Percentiles rank a stretch among this genome's conserved stretches.
Evolutionary conservation across 306 rosid genomes (phyloP).

Genomic region (Pterocarpus macrocarpus): DNA sequence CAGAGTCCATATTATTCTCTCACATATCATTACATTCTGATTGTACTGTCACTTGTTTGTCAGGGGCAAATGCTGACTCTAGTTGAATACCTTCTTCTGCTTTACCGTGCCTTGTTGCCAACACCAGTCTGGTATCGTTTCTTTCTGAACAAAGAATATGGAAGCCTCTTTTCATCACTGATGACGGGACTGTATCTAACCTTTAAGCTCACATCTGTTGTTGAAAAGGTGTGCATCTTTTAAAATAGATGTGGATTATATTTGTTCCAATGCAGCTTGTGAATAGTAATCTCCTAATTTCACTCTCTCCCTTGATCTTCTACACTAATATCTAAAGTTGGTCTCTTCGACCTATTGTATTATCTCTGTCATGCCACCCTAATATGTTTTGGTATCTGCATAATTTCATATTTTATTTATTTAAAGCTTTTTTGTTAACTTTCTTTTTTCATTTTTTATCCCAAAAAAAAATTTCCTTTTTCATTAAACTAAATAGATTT

Average conservation of each 20-base stretch:
- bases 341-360: neutral
- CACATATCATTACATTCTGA: slow-evolving; percentile 42
- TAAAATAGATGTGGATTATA: slow-evolving; percentile 17
- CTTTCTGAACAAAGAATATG: slow-evolving; percentile 98
- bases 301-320: slow-evolving; percentile 4
- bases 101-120: slow-evolving; percentile 96
- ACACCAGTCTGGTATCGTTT: slow-evolving; percentile 99
- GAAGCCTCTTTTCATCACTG: slow-evolving; percentile 92
- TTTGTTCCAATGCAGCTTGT: slow-evolving; percentile 29
- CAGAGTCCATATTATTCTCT: slow-evolving; percentile 1
- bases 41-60: slow-evolving; percentile 38
- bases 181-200: slow-evolving; percentile 97
- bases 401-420: neutral
- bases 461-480: neutral
- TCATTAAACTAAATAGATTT: slow-evolving; percentile 20
- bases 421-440: neutral
- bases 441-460: neutral
- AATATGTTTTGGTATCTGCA: neutral
- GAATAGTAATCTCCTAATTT: slow-evolving; percentile 9
- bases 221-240: slow-evolving; percentile 78
- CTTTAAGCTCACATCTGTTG: slow-evolving; percentile 95
- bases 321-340: neutral
- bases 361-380: neutral
- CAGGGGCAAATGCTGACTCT: slow-evolving; percentile 98
- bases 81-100: slow-evolving; percentile 84